Base-by-base conservation (phyloP, 1,284 basidiomycete genomes). In the Rhodotorula sp. region DNA sequence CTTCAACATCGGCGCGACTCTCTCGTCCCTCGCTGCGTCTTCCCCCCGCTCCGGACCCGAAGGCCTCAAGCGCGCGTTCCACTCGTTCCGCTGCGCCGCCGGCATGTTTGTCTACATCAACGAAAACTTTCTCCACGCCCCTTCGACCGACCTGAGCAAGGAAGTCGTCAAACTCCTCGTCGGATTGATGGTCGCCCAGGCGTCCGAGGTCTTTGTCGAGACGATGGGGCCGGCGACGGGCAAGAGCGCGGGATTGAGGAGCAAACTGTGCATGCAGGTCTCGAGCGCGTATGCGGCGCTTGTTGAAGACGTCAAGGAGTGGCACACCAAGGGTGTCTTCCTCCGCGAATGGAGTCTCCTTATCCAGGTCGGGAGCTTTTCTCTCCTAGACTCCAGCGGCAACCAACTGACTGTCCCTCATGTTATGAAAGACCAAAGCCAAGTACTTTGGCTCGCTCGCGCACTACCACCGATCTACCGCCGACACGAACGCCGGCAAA, bases 81-180 rank as follows among this genome's bases (percentile, higher is more conserved):
- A 93, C 81, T 94, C 94, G 80, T 90, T 93, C 77, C 85, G 91
- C 26, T 89, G 91, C n/a, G 89, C 91, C 48, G 93, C 95, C 0
- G 96, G 96, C 30, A 96, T 99, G 93, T 87, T 98, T 78, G 93
- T 89, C 17, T 99, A 99, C 80, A 95, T 99, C 85, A 98, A 98
- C 83, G 95, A 99, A 81, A 99, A 99, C 85, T 99, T 99, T 81
- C 83, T 99, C 0, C 96, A 99, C 79, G 96, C 96, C 0, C 96
- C 96, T 0, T 95, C 91, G n/a, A 96, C 93, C 2, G 96, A 99
- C 82, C 86, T 99, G 66, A 91, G 90, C 79, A 86, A 93, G 42
- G 95, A 98, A 68, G 91, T 99, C 62, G 87, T 99, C 84, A 95
- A 95, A 81, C 91, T 95, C 73, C 84, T 98, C 45, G 89, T 93